A percentile compares a stretch with the other conserved stretches of the same genome.
Conservation (phyloP, 495 filamentous ascomycete species). For the Penicillium simplicissimum region DNA sequence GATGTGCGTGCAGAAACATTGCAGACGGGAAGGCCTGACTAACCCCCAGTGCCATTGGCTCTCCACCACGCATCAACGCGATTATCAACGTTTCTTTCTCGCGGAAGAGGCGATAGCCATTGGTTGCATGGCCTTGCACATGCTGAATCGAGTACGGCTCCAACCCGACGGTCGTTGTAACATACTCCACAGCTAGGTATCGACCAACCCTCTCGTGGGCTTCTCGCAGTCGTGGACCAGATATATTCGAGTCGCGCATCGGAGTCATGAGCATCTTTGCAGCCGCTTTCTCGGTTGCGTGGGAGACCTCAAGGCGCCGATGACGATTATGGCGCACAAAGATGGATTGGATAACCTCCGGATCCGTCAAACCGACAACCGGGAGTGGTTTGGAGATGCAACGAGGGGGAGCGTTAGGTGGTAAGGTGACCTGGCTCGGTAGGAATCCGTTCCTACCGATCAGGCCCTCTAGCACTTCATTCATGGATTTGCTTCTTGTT, state of each 20-base stretch:
- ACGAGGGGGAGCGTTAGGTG: neutral
- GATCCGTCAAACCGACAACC: neutral
- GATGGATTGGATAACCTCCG: neutral
- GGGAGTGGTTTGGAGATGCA: neutral
- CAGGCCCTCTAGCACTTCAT: neutral
- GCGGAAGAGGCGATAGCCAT: constrained; percentile 52
- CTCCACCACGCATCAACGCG: constrained; percentile 65
- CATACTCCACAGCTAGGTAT: constrained; percentile 54
- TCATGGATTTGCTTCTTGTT: neutral
- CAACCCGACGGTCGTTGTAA: constrained; percentile 52
- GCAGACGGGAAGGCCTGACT: constrained; percentile 56
- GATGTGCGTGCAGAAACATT: constrained; percentile 56
- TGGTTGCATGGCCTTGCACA: constrained; percentile 50
- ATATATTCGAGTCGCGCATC: constrained; percentile 52
- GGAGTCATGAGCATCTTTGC: constrained; percentile 59
- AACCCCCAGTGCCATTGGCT: constrained; percentile 66
- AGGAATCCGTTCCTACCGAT: neutral
- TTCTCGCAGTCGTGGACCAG: constrained; percentile 50
- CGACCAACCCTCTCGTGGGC: constrained; percentile 53
- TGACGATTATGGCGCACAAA: neutral
- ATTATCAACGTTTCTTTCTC: constrained; percentile 59
- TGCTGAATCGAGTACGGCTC: constrained; percentile 55
- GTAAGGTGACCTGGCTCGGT: neutral
- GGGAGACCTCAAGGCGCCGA: constrained; percentile 12
- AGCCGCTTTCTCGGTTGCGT: constrained; percentile 47